These are phyloP conservation scores for Ophiostoma perfectum DNA, from an alignment of 2,329 filamentous ascomycete genomes.

Conservation along the genomic window DNA sequence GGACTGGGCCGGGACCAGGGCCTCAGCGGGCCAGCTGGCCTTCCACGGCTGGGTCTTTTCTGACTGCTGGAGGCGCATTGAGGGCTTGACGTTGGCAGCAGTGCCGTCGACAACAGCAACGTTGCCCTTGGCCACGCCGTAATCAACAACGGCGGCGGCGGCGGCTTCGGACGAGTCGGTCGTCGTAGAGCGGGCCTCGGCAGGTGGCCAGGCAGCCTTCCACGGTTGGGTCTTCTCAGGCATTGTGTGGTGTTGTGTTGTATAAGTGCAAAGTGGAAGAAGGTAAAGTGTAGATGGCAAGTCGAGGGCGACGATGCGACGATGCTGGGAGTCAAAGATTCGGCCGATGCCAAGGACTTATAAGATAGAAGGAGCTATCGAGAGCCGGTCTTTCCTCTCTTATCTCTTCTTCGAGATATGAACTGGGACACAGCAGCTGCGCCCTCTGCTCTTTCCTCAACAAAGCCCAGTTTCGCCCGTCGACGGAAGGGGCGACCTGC, in stretches of 20 bases:
- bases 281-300: not conserved
- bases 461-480: not conserved
- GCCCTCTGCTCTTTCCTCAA: not conserved
- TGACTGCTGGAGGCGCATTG: conserved; percentile 17
- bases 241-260: conserved; percentile 14
- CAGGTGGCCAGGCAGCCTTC: conserved; percentile 24
- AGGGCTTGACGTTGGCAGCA: conserved; percentile 23
- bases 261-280: not conserved
- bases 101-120: conserved; percentile 24
- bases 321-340: not conserved
- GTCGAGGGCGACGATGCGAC: too few relatives aligned
- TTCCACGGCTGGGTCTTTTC: conserved; percentile 25
- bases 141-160: conserved; percentile 9
- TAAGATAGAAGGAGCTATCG: not conserved
- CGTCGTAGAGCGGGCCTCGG: not conserved
- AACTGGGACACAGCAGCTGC: not conserved
- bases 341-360: not conserved
- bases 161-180: not conserved
- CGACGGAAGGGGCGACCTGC: not conserved
- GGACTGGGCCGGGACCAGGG: not conserved
- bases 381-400: not conserved
- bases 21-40: conserved; percentile 21
- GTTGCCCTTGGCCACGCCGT: conserved; percentile 20
- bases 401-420: not conserved
- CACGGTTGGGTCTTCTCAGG: conserved; percentile 23